Conservation (phyloP, 2,329 filamentous ascomycete species). For the Bretziella fagacearum region DNA sequence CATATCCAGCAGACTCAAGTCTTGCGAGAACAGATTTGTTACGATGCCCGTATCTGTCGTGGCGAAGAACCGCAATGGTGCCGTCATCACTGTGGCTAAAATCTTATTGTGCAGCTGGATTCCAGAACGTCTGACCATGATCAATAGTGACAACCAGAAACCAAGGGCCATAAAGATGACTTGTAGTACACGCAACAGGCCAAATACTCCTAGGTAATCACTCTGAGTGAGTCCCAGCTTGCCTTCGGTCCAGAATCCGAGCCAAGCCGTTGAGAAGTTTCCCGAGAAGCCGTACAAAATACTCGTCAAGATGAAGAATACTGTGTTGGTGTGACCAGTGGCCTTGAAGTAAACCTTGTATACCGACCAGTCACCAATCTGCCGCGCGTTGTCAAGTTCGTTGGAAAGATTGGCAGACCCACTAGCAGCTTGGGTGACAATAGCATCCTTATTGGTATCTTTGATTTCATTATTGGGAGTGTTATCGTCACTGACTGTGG, state of each 20-base stretch:
- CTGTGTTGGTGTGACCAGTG: constrained; percentile 16
- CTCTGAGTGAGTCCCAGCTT: constrained; percentile 20
- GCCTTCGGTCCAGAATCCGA: constrained; percentile 26
- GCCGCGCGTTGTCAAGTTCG: constrained; percentile 16
- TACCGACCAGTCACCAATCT: constrained; percentile 21
- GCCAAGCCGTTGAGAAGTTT: constrained; percentile 24
- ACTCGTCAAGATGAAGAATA: constrained; percentile 17
- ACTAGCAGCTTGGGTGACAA: too few relatives aligned
- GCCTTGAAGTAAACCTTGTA: constrained; percentile 23
- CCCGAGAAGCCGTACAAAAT: constrained; percentile 18
- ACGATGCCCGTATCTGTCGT: constrained; percentile 26
- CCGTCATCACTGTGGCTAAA: constrained; percentile 22
- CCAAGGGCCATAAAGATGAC: not conserved
- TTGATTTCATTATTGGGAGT: not conserved
- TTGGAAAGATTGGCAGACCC: not conserved
- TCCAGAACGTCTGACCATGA: constrained; percentile 18
- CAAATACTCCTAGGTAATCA: constrained; percentile 19
- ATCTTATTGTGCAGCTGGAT: constrained; percentile 21
- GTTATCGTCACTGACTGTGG: not conserved
- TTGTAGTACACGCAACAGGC: constrained; percentile 15
- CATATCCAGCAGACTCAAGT: constrained; percentile 26
- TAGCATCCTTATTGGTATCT: too few relatives aligned
- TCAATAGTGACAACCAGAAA: not conserved
- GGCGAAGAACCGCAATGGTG: constrained; percentile 27
- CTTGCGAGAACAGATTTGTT: constrained; percentile 30